Evolutionary conservation across 331 rosid species (phyloP).

Genomic region (Pyracantha coccinea): DNA sequence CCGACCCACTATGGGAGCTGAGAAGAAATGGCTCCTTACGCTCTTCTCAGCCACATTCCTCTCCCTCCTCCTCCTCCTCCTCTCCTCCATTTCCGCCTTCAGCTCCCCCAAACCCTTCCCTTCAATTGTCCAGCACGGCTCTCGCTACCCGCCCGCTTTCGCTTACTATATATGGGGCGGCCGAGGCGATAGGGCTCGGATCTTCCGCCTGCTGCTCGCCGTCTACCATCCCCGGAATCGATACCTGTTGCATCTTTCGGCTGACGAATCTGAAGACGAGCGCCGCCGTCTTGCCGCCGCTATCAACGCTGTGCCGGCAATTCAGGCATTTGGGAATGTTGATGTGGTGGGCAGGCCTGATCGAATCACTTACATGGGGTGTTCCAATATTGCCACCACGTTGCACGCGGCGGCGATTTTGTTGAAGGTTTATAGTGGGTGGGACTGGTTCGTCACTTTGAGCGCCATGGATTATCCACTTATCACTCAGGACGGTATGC

Average conservation of each 20-base stretch:
- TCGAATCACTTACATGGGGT: conserved; percentile 71
- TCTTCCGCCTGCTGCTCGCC: conserved; percentile 75
- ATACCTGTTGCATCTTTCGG: conserved; percentile 64
- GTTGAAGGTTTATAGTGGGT: conserved; percentile 66
- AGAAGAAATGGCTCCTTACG: conserved; percentile 78
- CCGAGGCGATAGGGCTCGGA: conserved; percentile 57
- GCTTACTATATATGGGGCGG: conserved; percentile 81
- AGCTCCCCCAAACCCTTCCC: conserved; percentile 59
- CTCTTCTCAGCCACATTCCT: conserved; percentile 59
- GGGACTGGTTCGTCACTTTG: conserved; percentile 90
- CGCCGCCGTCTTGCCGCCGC: conserved; percentile 29
- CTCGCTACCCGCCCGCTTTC: conserved; percentile 77
- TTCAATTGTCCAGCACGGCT: conserved; percentile 51
- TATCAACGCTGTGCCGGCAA: conserved; percentile 51
- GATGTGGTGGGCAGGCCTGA: conserved; percentile 86
- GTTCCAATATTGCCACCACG: conserved; percentile 59
- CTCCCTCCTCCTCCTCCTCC: conserved; percentile 39
- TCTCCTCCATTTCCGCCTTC: conserved; percentile 69
- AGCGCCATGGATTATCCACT: conserved; percentile 86
- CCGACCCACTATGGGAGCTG: conserved; percentile 68
- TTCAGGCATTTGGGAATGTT: conserved; percentile 79
- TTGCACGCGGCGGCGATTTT: conserved; percentile 80
- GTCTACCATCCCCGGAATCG: conserved; percentile 88
- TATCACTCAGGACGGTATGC: conserved; percentile 90
- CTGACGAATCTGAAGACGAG: conserved; percentile 63